Percentiles rank a stretch among this genome's conserved stretches.
phyloP scores from a whole-genome alignment of 257 asterid genomes.

The Euphrasia confusa region DNA sequence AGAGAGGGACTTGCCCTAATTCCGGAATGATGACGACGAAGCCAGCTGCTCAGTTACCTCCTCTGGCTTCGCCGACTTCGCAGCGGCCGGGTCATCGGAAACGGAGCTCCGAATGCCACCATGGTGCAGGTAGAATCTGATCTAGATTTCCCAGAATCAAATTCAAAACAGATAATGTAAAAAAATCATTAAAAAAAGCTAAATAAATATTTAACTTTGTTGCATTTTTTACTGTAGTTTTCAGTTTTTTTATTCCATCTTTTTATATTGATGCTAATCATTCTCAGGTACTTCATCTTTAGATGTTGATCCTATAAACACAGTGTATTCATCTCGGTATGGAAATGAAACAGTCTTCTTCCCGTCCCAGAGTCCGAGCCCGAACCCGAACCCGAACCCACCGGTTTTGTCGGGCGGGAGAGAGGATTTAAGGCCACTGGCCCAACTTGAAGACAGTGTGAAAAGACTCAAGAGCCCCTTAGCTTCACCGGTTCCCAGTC shows the following conservation, averaged over 20 bases:
- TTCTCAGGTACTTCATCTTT: background rate
- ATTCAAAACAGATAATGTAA: no score
- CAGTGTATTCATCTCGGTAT: background rate
- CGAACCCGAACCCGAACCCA: conserved; percentile 23
- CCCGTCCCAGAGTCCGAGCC: background rate
- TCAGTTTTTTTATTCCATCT: background rate
- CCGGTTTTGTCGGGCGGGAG: conserved; percentile 81
- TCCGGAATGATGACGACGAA: conserved; percentile 39
- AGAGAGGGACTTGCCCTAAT: conserved; percentile 84
- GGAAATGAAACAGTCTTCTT: background rate
- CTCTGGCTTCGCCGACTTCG: conserved; percentile 24
- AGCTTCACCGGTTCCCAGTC: conserved; percentile 47
- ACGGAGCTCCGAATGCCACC: conserved; percentile 24
- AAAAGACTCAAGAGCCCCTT: conserved; percentile 83
- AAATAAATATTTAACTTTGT: no score
- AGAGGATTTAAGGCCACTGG: conserved; percentile 86
- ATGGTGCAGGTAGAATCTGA: background rate
- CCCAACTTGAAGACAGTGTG: conserved; percentile 83
- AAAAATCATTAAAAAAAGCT: no score
- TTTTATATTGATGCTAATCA: no score
- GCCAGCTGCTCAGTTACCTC: conserved; percentile 60
- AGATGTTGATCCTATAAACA: conserved; percentile 4
- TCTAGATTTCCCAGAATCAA: no score
- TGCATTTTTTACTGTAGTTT: no score
- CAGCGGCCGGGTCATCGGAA: conserved; percentile 33